These are phyloP conservation scores for Hura crepitans DNA, from an alignment of 441 rosid species.

Conservation along the genomic window DNA sequence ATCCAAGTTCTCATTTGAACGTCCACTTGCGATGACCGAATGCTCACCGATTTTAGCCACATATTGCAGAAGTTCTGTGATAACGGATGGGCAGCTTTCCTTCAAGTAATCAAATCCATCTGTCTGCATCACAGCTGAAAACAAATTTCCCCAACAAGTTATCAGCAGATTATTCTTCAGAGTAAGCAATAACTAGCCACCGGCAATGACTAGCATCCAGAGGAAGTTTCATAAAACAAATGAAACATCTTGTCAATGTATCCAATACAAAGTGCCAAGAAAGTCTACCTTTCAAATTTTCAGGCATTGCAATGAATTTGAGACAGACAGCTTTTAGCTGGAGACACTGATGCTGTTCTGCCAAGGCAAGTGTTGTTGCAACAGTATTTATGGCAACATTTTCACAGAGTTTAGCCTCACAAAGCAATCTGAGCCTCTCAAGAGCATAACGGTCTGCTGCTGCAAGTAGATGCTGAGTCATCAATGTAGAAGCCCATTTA, in stretches of 20 bases:
- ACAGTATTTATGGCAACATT: constrained; percentile 76
- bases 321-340: constrained; percentile 69
- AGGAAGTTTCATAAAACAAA: not conserved
- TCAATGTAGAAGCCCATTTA: constrained; percentile 66
- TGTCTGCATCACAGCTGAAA: constrained; percentile 88
- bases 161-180: not conserved
- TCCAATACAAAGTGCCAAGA: constrained; percentile 1
- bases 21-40: constrained; percentile 41
- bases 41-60: constrained; percentile 40
- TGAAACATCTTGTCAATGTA: not conserved
- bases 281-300: constrained; percentile 62
- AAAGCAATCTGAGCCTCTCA: constrained; percentile 73
- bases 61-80: constrained; percentile 40
- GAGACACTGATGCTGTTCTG: constrained; percentile 86
- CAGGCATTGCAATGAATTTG: constrained; percentile 66
- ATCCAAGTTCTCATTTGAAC: constrained; percentile 54
- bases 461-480: constrained; percentile 90
- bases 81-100: constrained; percentile 68
- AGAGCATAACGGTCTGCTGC: constrained; percentile 89
- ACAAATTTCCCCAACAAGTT: constrained; percentile 8
- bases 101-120: constrained; percentile 79
- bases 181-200: not conserved
- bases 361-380: constrained; percentile 88
- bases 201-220: not conserved
- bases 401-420: constrained; percentile 74